Base-by-base conservation (phyloP, 78 protist genomes). In the Monocercomonoides exilis region DNA sequence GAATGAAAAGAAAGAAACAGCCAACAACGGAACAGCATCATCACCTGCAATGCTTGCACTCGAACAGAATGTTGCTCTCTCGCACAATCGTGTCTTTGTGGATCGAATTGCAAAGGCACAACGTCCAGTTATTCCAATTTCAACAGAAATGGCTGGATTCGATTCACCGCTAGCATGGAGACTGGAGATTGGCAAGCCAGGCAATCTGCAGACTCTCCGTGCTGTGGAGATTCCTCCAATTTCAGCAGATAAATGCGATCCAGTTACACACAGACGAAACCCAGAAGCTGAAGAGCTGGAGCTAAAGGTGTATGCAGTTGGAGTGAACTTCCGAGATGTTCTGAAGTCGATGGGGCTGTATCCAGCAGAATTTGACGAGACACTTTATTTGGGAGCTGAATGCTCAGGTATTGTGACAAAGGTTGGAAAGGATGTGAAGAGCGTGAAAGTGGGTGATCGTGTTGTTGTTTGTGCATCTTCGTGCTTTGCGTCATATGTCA, bases 401-500 rank as follows among this genome's bases (percentile, higher is more conserved):
- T 1, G 46, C 64, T 32, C 89, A 11, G 89, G 89, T 34, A 3
- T 42, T 6, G 84, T 87, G 6, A 81, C 41, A 38, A 1, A 45
- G 42, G 11, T 11, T n/a, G 81, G 45, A 35, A 1, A 36, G 11
- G 21, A 38, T 35, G 84, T 32, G 34, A 2, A 32, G 36, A 21
- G 1, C 44, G 70, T 79, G 32, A n/a, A 0, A 3, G 21, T n/a
- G 29, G 81, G 85, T 64, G 84, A 87, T 6, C 41, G n/a, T n/a
- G 84, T 63, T 34, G 81, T 1, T 29, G 87, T 3, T 79, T 3
- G 42, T 6, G 80, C 87, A 2, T 1, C 2, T 2, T 44, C 6
- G 80, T 44, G 86, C 34, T 89, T 85, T 79, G 89, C 91, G 44
- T 84, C 87, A 85, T 91, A 38, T 87, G 92, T 77, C 86, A 88